These are phyloP conservation scores for Solanum virginianum DNA, from an alignment of 257 asterid genomes.

Conservation along the genomic window DNA sequence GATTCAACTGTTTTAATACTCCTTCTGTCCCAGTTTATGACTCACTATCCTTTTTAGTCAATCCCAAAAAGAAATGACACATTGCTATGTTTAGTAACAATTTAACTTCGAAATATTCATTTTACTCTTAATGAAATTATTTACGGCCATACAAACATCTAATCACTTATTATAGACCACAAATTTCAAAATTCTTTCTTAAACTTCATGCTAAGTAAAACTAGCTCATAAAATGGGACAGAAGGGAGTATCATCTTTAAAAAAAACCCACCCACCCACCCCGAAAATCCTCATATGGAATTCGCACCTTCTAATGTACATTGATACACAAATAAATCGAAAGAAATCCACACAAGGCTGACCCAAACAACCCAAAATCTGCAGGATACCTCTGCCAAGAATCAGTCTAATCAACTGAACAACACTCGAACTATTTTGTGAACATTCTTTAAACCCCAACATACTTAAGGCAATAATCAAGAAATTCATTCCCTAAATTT, in stretches of 20 bases:
- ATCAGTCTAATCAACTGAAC: neutral
- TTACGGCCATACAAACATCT: too few relatives aligned
- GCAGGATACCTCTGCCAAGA: neutral
- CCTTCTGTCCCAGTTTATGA: too few relatives aligned
- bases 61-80: too few relatives aligned
- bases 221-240: too few relatives aligned
- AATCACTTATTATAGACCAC: too few relatives aligned
- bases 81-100: too few relatives aligned
- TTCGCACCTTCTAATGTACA: neutral
- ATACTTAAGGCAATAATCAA: neutral
- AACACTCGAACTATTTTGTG: neutral
- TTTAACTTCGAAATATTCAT: too few relatives aligned
- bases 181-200: too few relatives aligned
- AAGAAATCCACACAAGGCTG: neutral
- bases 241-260: too few relatives aligned
- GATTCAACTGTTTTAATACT: neutral
- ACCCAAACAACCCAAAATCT: neutral
- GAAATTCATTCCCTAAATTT: neutral
- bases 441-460: neutral
- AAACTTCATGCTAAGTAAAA: too few relatives aligned
- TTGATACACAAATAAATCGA: neutral
- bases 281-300: neutral
- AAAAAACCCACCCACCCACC: neutral
- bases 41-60: too few relatives aligned
- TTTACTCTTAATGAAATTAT: too few relatives aligned